These are phyloP conservation scores for Leccinum ochraceum DNA, from an alignment of 768 basidiomycete species.

Conservation along the genomic window DNA sequence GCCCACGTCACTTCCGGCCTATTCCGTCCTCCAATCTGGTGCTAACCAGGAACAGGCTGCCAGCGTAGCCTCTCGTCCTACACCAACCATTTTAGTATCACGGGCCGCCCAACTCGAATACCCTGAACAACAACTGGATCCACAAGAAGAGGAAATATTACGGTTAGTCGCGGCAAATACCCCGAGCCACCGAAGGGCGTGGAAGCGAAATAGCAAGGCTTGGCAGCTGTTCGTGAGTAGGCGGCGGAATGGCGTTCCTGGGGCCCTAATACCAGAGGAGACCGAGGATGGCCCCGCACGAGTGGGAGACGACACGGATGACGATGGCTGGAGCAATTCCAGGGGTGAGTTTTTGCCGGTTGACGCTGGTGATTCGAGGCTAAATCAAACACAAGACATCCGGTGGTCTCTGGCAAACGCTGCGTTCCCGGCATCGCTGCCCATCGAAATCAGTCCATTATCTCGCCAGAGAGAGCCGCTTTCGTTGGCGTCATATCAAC, in stretches of 20 bases:
- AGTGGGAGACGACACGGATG: conserved; percentile 18
- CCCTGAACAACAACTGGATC: conserved; percentile 30
- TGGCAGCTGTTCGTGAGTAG: conserved; percentile 60
- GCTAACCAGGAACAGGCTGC: not conserved
- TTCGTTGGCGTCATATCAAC: conserved; percentile 59
- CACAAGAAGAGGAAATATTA: conserved; percentile 54
- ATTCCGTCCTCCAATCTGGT: conserved; percentile 52
- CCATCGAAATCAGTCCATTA: conserved; percentile 54
- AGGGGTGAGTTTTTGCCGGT: conserved; percentile 23
- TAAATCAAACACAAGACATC: conserved; percentile 23
- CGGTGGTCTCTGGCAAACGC: conserved; percentile 31
- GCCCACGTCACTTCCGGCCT: conserved; percentile 67
- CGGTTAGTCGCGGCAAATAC: conserved; percentile 67
- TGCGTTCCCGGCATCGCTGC: conserved; percentile 56
- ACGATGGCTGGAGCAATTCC: conserved; percentile 28
- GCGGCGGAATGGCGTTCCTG: conserved; percentile 29
- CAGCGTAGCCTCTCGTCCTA: not conserved
- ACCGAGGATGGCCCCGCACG: conserved; percentile 30
- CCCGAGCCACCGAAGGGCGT: conserved; percentile 71
- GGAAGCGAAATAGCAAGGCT: conserved; percentile 62
- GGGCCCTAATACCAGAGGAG: conserved; percentile 39
- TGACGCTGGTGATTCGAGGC: not conserved
- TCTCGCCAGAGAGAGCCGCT: conserved; percentile 39
- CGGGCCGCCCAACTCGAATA: conserved; percentile 19
- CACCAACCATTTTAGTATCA: not conserved